Conservation (phyloP, 2,329 filamentous ascomycete species). For the Penicillium sumatraense region DNA sequence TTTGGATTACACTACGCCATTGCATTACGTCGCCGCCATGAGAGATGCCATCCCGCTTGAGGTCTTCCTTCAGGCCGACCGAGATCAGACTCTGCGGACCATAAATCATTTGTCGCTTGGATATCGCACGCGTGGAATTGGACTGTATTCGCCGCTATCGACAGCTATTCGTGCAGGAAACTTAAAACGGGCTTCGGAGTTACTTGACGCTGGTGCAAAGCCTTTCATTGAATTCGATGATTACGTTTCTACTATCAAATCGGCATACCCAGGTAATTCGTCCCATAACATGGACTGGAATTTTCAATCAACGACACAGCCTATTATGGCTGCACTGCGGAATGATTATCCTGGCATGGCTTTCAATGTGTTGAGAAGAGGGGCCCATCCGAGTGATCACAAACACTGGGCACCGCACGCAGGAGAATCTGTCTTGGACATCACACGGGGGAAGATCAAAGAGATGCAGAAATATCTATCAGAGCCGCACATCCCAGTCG, state of each 20-base stretch:
- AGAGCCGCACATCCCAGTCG: neutral
- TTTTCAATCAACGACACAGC: neutral
- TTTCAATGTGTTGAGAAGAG: neutral
- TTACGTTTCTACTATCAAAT: neutral
- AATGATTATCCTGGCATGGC: neutral
- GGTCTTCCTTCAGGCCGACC: neutral
- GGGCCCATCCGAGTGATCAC: neutral
- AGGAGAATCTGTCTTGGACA: neutral
- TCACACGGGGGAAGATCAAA: neutral
- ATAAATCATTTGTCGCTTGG: neutral
- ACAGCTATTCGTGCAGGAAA: neutral
- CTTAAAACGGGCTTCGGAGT: neutral
- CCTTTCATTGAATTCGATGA: neutral
- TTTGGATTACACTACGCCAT: neutral
- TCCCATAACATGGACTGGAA: neutral
- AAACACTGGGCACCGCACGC: neutral
- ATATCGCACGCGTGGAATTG: neutral
- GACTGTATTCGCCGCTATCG: neutral
- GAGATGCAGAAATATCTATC: neutral
- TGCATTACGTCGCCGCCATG: neutral
- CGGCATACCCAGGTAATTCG: neutral
- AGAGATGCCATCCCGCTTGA: neutral
- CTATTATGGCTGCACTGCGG: neutral
- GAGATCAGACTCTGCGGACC: neutral
- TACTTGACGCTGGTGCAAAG: neutral